These are phyloP conservation scores for Phytopythium delawarense DNA, from an alignment of 352 stramenopile species.

Conservation along the genomic window DNA sequence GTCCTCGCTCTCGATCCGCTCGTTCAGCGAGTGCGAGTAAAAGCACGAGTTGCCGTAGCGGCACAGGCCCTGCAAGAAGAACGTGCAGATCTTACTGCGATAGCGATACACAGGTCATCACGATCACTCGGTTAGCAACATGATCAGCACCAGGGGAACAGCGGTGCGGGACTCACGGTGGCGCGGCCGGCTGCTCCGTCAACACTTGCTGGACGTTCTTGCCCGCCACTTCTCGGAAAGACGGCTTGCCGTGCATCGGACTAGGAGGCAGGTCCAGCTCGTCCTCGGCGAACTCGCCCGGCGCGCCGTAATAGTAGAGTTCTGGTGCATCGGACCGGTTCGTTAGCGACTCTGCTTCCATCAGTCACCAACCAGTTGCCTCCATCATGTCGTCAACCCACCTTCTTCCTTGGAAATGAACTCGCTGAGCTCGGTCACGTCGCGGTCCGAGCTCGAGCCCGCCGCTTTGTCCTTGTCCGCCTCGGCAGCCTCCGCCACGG, in stretches of 20 bases:
- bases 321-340: slow-evolving; percentile 22
- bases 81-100: slow-evolving; percentile 74
- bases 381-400: slow-evolving; percentile 9
- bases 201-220: slow-evolving; percentile 39
- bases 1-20: slow-evolving; percentile 34
- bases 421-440: slow-evolving; percentile 55
- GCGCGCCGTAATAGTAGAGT: slow-evolving; percentile 76
- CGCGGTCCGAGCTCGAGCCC: slow-evolving; percentile 16
- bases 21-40: slow-evolving; percentile 63
- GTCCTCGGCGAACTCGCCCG: slow-evolving; percentile 52
- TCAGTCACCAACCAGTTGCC: neutral
- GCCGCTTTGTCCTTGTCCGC: slow-evolving; percentile 13
- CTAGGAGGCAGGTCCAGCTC: slow-evolving; percentile 9
- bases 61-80: slow-evolving; percentile 76
- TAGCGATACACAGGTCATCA: neutral
- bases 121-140: neutral
- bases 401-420: slow-evolving; percentile 82
- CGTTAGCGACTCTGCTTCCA: slow-evolving; percentile 1
- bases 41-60: slow-evolving; percentile 81
- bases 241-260: slow-evolving; percentile 28
- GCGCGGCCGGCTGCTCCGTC: slow-evolving; percentile 33
- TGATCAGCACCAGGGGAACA: neutral
- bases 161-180: slow-evolving; percentile 38
- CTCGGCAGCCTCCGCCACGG: neutral
- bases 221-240: slow-evolving; percentile 47